Conservation (phyloP, 2,329 filamentous ascomycete species). For the Fusarium protoensiforme region DNA sequence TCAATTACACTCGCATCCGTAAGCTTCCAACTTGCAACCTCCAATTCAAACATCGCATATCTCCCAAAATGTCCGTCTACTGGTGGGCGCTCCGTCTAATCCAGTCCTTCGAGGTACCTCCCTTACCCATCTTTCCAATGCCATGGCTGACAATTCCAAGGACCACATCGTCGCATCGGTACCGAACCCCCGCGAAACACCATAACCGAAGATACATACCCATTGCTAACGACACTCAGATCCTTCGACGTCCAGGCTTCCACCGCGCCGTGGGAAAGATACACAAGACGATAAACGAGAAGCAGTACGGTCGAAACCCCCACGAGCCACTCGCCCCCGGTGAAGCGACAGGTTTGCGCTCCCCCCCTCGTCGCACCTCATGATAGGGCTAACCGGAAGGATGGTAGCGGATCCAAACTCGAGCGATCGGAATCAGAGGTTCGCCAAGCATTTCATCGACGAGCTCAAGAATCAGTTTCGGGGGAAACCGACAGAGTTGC, state of each 20-base stretch:
- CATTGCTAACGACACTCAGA: slow-evolving; percentile 46
- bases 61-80: slow-evolving; percentile 46
- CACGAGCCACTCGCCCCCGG: slow-evolving; percentile 62
- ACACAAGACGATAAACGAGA: slow-evolving; percentile 61
- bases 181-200: slow-evolving; percentile 4
- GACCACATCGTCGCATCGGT: slow-evolving; percentile 50
- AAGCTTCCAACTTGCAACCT: not conserved
- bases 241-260: slow-evolving; percentile 63
- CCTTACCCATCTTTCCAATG: accelerated
- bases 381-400: not conserved
- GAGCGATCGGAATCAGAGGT: slow-evolving; percentile 41
- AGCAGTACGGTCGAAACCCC: slow-evolving; percentile 60
- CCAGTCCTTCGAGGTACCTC: slow-evolving; percentile 48
- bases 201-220: too few species aligned
- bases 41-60: not conserved
- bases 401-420: slow-evolving; percentile 48
- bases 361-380: not conserved
- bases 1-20: slow-evolving; percentile 14
- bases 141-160: slow-evolving; percentile 37
- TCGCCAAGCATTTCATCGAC: slow-evolving; percentile 60
- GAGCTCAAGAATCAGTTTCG: slow-evolving; percentile 63
- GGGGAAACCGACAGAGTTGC: slow-evolving; percentile 56
- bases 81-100: slow-evolving; percentile 50
- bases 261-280: slow-evolving; percentile 65
- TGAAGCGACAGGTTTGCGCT: slow-evolving; percentile 58